Conservation (phyloP, 345 rosid genomes). For the Gossypium raimondii region DNA sequence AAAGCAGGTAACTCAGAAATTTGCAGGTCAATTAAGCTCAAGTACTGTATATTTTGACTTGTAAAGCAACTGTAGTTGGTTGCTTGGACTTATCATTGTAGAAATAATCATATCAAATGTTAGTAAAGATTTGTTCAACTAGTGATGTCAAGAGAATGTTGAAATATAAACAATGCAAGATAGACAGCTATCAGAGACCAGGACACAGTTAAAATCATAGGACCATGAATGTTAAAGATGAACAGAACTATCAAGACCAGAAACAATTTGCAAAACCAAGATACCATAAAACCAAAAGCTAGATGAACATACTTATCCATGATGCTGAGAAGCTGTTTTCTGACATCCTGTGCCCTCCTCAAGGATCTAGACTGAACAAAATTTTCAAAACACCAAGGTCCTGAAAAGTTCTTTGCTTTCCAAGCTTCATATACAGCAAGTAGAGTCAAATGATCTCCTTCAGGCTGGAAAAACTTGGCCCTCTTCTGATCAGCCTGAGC, state of each 20-base stretch:
- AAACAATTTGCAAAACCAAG: neutral
- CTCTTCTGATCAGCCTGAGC: constrained; percentile 92
- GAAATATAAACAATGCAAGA: neutral
- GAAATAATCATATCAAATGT: neutral
- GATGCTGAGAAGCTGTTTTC: constrained; percentile 85
- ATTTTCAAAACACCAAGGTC: constrained; percentile 89
- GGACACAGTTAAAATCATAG: neutral
- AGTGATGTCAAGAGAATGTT: neutral
- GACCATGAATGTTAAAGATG: neutral
- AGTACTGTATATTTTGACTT: neutral
- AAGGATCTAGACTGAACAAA: constrained; percentile 77
- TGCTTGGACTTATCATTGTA: neutral
- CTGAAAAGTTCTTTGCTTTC: constrained; percentile 85
- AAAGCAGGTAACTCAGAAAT: neutral
- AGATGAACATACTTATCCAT: constrained; percentile 71
- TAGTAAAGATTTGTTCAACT: neutral
- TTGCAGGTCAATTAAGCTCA: neutral
- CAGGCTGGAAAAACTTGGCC: constrained; percentile 84
- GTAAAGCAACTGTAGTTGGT: neutral
- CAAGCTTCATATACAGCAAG: constrained; percentile 93
- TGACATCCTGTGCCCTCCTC: constrained; percentile 79
- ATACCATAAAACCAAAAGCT: neutral
- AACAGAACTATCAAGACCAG: neutral
- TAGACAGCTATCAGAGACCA: neutral
- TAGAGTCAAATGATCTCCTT: constrained; percentile 88